phyloP scores from a whole-genome alignment of 2,329 filamentous ascomycete genomes.

The Ophidiomyces ophidiicola region DNA sequence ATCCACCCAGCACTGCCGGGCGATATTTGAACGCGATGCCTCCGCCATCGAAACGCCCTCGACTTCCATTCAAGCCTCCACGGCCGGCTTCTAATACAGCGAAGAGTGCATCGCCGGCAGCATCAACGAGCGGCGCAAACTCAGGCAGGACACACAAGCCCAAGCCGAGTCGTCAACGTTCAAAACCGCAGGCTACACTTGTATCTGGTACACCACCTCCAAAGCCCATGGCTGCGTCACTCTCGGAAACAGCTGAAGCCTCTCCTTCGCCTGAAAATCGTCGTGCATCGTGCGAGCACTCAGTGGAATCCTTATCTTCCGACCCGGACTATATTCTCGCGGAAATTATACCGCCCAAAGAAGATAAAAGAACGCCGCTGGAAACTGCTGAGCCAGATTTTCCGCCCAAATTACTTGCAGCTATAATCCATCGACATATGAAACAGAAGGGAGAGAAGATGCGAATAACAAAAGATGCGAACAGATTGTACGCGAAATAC shows the following conservation, averaged over 20 bases:
- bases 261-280: slow-evolving; percentile 11
- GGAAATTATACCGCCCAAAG: slow-evolving; percentile 27
- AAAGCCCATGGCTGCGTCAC: not conserved
- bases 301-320: slow-evolving; percentile 20
- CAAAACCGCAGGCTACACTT: slow-evolving; percentile 12
- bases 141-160: slow-evolving; percentile 14
- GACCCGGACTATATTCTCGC: slow-evolving; percentile 40
- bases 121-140: slow-evolving; percentile 15
- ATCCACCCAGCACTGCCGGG: not conserved
- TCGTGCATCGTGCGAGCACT: slow-evolving; percentile 9
- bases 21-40: slow-evolving; percentile 16
- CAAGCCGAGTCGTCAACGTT: slow-evolving; percentile 6
- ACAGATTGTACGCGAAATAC: slow-evolving; percentile 66
- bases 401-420: slow-evolving; percentile 60
- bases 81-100: slow-evolving; percentile 24
- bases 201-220: slow-evolving; percentile 7
- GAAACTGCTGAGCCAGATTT: slow-evolving; percentile 40
- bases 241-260: not conserved
- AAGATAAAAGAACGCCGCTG: slow-evolving; percentile 20
- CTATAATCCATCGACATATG: slow-evolving; percentile 73
- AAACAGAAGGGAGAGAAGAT: slow-evolving; percentile 47
- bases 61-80: slow-evolving; percentile 36
- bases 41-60: slow-evolving; percentile 27
- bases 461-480: slow-evolving; percentile 64
- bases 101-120: slow-evolving; percentile 18